Percentiles rank a stretch among this genome's conserved stretches.
phyloP scores from a whole-genome alignment of 108 stramenopile species.

The Nannochloropsis oceanica region DNA sequence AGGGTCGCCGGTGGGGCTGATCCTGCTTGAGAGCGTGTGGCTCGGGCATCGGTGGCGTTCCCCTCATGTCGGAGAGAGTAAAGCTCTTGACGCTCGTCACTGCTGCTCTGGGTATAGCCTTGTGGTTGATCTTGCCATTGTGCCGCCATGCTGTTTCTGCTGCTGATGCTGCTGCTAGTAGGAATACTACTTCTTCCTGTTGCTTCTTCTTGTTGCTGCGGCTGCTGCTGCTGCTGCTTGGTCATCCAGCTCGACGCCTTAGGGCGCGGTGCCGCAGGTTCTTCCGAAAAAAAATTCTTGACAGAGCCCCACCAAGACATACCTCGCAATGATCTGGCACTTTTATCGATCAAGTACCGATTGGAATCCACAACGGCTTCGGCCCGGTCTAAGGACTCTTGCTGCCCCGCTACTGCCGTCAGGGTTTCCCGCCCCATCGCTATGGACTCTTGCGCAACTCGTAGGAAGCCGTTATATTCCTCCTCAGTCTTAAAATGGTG shows the following conservation, averaged over 20 bases:
- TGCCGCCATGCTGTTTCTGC: background rate
- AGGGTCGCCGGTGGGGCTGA: background rate
- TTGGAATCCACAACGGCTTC: background rate
- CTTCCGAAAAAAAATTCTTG: background rate
- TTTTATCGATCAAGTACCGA: background rate
- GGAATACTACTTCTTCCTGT: background rate
- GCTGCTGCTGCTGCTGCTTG: background rate
- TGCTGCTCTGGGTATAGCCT: background rate
- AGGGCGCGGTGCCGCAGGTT: background rate
- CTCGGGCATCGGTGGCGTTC: background rate
- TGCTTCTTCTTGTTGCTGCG: background rate
- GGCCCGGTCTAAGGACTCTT: background rate
- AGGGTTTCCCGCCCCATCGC: background rate
- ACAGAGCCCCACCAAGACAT: background rate
- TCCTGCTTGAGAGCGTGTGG: background rate
- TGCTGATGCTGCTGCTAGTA: too few species aligned
- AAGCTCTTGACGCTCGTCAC: background rate
- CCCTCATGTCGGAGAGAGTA: background rate
- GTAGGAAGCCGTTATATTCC: background rate
- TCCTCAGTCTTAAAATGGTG: background rate
- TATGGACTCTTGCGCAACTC: background rate
- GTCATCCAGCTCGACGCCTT: background rate
- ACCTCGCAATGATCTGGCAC: background rate
- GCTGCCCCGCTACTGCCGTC: background rate
- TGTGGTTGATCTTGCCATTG: background rate